Base-by-base conservation (phyloP, 2,329 filamentous ascomycete species). In the Ceratocystiopsis minuta region DNA sequence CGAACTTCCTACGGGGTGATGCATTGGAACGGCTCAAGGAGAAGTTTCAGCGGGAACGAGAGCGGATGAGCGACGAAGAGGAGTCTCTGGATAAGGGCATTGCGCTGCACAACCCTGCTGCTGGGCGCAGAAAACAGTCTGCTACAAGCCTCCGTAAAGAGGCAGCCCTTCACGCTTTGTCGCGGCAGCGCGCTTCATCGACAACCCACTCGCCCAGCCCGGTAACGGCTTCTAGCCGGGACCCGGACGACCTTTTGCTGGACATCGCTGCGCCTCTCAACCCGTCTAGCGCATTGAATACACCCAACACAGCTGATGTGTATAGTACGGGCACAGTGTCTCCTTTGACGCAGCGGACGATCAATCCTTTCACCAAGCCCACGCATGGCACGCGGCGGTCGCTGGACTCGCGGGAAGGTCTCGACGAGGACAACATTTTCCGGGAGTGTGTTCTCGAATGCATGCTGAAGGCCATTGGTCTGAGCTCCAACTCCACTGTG, bases 401-500 rank as follows among this genome's bases (percentile, higher is more conserved):
- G 6, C 60, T 73, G 28, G 80, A 85, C 51, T 73, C 80, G 6
- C 77, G 87, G 49, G 86, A 95, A 43, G 80, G 82, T 0, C 63
- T 86, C 9, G 84, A 94, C 49, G 90, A 96, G 55, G 88, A 95
- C 52, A 75, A 79, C 38, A 60, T 93, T 7, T 96, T 98, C 58
- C 72, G 92, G 35, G 78, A 85, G 45, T 92, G 86, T 0, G 85
- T 98, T 15, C 63, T 96, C 17, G 85, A 94, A 50, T 96, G 90
- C 55, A 93, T 98, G 63, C 88, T 94, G 60, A 95, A 88, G 55
- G 81, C 86, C 0, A 80, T 98, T 46, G 90, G 90, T 0, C 63
- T 98, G 43, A 80, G 78, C 16, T 75, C 77, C 31, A 71, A 68
- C 3, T 76, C 76, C 33, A 73, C 78, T 44, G 67, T 70, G 0